These are phyloP conservation scores for Miscanthus sacchariflorus DNA, from an alignment of 202 grass and related monocot genomes.

Conservation along the genomic window DNA sequence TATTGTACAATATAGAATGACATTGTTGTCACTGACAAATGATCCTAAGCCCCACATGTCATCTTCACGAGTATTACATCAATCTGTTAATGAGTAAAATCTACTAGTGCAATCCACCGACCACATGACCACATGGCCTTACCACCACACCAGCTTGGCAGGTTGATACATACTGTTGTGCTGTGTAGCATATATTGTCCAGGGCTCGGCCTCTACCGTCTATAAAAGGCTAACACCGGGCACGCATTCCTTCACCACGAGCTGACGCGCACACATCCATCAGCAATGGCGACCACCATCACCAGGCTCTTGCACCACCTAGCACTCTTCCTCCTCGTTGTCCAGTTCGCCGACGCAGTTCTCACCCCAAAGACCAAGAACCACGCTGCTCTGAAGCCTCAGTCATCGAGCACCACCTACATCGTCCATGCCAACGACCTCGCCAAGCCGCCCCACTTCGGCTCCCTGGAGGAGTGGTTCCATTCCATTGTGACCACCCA, in stretches of 20 bases:
- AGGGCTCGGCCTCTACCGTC: neutral
- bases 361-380: neutral
- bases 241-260: conserved; percentile 3
- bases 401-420: conserved; percentile 33
- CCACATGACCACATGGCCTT: neutral
- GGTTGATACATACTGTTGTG: too few relatives aligned
- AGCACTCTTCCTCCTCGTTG: conserved; percentile 16
- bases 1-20: neutral
- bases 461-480: conserved; percentile 56
- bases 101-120: neutral
- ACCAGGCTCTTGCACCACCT: neutral
- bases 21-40: neutral
- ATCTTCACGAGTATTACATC: neutral
- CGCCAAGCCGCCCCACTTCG: conserved; percentile 47
- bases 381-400: neutral
- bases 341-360: neutral
- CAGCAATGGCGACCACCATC: conserved; percentile 34
- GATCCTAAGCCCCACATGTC: neutral
- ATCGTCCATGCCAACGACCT: conserved; percentile 52
- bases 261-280: neutral
- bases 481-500: conserved; percentile 44
- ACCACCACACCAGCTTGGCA: neutral
- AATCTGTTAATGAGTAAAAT: neutral
- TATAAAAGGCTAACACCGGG: conserved; percentile 14
- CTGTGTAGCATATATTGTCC: neutral